Evolutionary conservation across 495 filamentous ascomycete species (phyloP), one percentile per base, ranked within the genome.

Genomic region (Pseudevernia furfuracea): DNA sequence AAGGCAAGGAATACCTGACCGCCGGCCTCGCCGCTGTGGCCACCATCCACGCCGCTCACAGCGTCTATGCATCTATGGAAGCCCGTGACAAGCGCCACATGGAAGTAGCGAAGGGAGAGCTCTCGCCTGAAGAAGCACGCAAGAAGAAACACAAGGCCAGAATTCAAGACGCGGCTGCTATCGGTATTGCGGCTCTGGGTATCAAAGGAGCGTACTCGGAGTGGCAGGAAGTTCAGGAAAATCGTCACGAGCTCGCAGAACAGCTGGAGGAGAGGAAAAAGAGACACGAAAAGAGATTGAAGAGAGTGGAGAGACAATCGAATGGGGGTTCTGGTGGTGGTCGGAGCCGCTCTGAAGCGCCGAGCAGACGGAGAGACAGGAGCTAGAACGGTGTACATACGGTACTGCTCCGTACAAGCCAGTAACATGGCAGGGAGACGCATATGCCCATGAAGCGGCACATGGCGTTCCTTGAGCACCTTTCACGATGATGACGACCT

Each of bases 1-100:
- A 82, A 79, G 85, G 85, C 79, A 91, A 91, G 77, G 87, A 90
- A 80, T 74, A 88, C 70, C 69, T 91, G 65, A 89, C 88, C 58
- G 86, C 87, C 57, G 87, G 87, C 61, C 75, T 91, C 66, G 88
- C 88, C 55, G 84, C 85, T 64, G 84, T 91, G 68, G 88, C 88
- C 70, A 89, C 88, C 60, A 87, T 90, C 70, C 88, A 90, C 72
- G 87, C 88, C 57, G 87, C 85, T 21, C 82, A 89, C 74, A 85
- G 81, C 66, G 81, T 91, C 69, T 90, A 90, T 75, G 78, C 79
- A 67, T 87, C 81, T 69, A 84, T 89, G 81, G 85, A 86, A 73
- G 85, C 85, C 67, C 82, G 85, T 38, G 79, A 88, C 52, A 81
- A 82, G 61, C 79, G 88, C 59, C 81, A 85, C 66, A 82, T 81